These are phyloP conservation scores for Pseudogymnoascus sp. DNA, from an alignment of 2,329 filamentous ascomycete genomes.

Conservation along the genomic window DNA sequence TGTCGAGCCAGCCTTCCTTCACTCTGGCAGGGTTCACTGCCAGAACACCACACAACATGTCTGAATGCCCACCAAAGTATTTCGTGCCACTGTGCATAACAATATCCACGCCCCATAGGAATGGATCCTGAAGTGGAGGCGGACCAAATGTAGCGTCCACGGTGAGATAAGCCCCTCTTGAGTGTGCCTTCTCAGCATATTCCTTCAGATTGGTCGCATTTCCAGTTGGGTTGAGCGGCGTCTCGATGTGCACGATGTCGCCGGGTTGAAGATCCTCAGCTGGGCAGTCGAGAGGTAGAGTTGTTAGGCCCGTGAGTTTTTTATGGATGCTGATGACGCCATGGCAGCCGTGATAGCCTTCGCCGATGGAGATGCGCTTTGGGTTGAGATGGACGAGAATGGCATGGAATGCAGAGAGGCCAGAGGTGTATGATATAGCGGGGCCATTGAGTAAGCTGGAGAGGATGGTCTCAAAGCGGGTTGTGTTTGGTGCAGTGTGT, in stretches of 20 bases:
- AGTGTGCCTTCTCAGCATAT: constrained; percentile 67
- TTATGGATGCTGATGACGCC: constrained; percentile 68
- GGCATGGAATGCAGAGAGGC: constrained; percentile 82
- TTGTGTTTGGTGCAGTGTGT: constrained; percentile 68
- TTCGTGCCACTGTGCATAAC: constrained; percentile 94
- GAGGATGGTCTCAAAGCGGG: constrained; percentile 78
- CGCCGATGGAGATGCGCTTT: constrained; percentile 70
- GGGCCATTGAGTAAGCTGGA: constrained; percentile 64
- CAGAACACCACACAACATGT: constrained; percentile 84
- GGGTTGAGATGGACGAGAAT: constrained; percentile 80
- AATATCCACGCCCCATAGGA: constrained; percentile 71
- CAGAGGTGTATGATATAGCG: constrained; percentile 71
- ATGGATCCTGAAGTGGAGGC: constrained; percentile 81
- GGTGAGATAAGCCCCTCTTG: constrained; percentile 65
- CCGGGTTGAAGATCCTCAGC: constrained; percentile 61
- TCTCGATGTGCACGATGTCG: constrained; percentile 87
- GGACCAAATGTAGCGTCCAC: constrained; percentile 93
- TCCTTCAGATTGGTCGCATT: constrained; percentile 65
- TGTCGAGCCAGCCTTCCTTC: constrained; percentile 49
- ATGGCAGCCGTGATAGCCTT: constrained; percentile 90
- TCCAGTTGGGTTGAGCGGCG: constrained; percentile 85
- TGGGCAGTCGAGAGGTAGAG: constrained; percentile 64
- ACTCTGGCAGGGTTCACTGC: constrained; percentile 49
- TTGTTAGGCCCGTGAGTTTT: constrained; percentile 68
- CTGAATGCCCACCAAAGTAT: constrained; percentile 92